Conservation (phyloP, 2,329 filamentous ascomycete genomes). For the Didymella keratinophila region DNA sequence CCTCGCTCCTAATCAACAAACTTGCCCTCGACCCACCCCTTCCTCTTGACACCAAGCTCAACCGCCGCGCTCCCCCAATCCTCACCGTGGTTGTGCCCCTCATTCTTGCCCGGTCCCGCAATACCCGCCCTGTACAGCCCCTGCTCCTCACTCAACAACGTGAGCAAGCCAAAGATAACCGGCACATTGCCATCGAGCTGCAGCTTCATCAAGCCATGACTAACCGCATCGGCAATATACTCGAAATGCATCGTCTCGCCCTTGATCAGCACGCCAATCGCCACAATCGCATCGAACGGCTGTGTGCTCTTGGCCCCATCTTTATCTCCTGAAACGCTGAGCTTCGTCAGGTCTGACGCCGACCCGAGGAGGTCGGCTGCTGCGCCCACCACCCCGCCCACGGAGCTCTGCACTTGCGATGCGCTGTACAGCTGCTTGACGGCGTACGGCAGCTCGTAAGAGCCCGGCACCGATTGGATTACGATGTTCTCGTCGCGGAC, state of each 20-base stretch:
- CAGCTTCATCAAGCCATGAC: slow-evolving; percentile 91
- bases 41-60: slow-evolving; percentile 89
- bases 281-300: slow-evolving; percentile 92
- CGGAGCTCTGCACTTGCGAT: slow-evolving; percentile 78
- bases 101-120: slow-evolving; percentile 50
- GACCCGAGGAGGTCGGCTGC: slow-evolving; percentile 80
- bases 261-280: slow-evolving; percentile 96
- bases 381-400: slow-evolving; percentile 65
- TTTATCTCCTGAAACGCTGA: slow-evolving; percentile 31
- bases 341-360: slow-evolving; percentile 64
- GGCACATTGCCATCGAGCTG: slow-evolving; percentile 89
- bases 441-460: slow-evolving; percentile 92
- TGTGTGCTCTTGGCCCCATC: slow-evolving; percentile 16
- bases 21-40: slow-evolving; percentile 78
- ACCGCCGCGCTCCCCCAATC: slow-evolving; percentile 96
- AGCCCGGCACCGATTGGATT: slow-evolving; percentile 87
- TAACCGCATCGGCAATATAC: slow-evolving; percentile 93
- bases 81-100: slow-evolving; percentile 89
- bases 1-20: slow-evolving; percentile 54
- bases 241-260: slow-evolving; percentile 99
- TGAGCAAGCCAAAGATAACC: slow-evolving; percentile 91
- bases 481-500: slow-evolving; percentile 90
- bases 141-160: slow-evolving; percentile 87
- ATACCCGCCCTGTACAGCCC: slow-evolving; percentile 84
- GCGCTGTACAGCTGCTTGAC: slow-evolving; percentile 87